Conservation (phyloP, 805 yeast species). For the Yamadazyma insecticola region DNA sequence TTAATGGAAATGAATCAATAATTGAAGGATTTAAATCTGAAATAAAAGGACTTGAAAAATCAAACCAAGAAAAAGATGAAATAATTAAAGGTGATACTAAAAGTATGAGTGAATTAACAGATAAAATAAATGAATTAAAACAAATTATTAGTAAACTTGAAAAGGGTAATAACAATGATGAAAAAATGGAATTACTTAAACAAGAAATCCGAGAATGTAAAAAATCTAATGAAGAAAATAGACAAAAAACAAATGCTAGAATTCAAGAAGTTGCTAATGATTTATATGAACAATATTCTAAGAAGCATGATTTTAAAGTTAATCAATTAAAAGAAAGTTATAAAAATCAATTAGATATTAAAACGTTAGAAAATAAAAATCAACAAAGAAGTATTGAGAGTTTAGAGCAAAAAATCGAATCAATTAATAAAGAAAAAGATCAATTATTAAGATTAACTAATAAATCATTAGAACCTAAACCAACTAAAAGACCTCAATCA, state of each 20-base stretch:
- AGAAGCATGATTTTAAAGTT: conserved; percentile 73
- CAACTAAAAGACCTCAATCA: background rate
- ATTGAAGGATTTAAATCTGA: conserved; percentile 8
- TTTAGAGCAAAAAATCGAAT: conserved; percentile 29
- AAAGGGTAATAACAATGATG: background rate
- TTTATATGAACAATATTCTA: conserved; percentile 66
- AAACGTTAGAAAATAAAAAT: conserved; percentile 40
- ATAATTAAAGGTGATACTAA: conserved; percentile 26
- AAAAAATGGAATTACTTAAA: conserved; percentile 1
- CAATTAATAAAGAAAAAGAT: conserved; percentile 43
- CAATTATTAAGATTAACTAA: conserved; percentile 43
- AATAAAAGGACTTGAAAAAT: conserved; percentile 1
- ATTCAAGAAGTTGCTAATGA: conserved; percentile 64
- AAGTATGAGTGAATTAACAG: conserved; percentile 25
- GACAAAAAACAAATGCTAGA: conserved; percentile 48
- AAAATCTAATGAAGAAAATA: conserved; percentile 34
- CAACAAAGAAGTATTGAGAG: conserved; percentile 50
- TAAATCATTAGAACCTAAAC: background rate
- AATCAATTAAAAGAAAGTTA: conserved; percentile 41
- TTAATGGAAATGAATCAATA: conserved; percentile 7
- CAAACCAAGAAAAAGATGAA: conserved; percentile 23
- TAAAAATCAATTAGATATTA: conserved; percentile 34
- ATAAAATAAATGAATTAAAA: conserved; percentile 17
- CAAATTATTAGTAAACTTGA: conserved; percentile 12
- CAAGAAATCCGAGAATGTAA: background rate